These are phyloP conservation scores for Aspergillus carbonarius DNA, from an alignment of 2,329 filamentous ascomycete species.

Conservation along the genomic window DNA sequence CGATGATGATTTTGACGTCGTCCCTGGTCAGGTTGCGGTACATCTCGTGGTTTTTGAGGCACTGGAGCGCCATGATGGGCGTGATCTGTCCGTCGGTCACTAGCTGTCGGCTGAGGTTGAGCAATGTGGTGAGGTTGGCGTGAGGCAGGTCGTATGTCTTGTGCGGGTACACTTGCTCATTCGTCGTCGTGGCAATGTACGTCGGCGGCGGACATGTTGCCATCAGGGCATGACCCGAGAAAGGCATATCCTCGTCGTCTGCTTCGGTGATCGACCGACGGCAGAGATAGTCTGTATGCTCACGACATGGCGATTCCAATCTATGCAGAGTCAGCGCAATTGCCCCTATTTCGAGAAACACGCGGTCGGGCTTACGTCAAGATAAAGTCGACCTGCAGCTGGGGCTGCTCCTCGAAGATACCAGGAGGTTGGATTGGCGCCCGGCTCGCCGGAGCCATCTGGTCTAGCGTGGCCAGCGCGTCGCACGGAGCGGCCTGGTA, in stretches of 20 bases:
- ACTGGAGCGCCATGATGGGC: conserved; percentile 91
- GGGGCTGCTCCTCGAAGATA: conserved; percentile 48
- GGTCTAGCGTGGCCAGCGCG: conserved; percentile 26
- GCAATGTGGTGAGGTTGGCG: conserved; percentile 73
- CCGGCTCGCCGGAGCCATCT: conserved; percentile 18
- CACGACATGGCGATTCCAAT: conserved; percentile 55
- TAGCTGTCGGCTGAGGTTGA: conserved; percentile 79
- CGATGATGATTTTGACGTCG: conserved; percentile 71
- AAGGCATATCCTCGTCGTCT: conserved; percentile 59
- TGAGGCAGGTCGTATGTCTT: conserved; percentile 79
- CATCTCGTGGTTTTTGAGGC: conserved; percentile 70
- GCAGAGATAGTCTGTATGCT: conserved; percentile 76
- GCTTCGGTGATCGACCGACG: conserved; percentile 65
- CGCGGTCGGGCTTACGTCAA: conserved; percentile 38
- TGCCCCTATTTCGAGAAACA: background rate
- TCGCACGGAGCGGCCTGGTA: conserved; percentile 25
- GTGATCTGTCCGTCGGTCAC: conserved; percentile 82
- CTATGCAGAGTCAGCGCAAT: conserved; percentile 31
- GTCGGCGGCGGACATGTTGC: conserved; percentile 77
- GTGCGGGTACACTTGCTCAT: conserved; percentile 58
- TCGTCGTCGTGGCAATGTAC: conserved; percentile 56
- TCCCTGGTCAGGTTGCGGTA: conserved; percentile 63
- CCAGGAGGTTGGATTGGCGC: conserved; percentile 26
- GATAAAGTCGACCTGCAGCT: conserved; percentile 50
- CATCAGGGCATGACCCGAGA: conserved; percentile 92